phyloP scores from a whole-genome alignment of 2,329 filamentous ascomycete species.

The Lachnellula hyalina region DNA sequence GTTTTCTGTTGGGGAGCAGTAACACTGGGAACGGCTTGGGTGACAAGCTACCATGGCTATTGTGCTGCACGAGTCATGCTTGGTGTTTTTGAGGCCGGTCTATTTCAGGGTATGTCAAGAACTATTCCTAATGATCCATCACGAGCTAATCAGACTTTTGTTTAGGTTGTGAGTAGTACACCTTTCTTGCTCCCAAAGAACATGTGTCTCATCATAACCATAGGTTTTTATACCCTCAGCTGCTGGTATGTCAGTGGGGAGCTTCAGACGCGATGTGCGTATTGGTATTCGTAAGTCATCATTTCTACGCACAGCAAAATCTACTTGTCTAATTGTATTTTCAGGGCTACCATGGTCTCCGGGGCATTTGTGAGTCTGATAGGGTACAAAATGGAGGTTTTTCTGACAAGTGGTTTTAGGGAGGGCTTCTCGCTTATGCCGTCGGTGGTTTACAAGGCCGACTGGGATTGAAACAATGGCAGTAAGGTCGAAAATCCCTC shows the following conservation, averaged over 20 bases:
- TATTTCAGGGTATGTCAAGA: constrained; percentile 3
- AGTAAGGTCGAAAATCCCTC: neutral
- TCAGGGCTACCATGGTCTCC: constrained; percentile 6
- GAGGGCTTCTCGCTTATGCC: constrained; percentile 4
- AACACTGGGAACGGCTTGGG: constrained; percentile 7
- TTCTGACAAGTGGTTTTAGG: neutral
- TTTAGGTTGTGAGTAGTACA: neutral
- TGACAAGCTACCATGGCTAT: constrained; percentile 4
- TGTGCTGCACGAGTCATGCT: constrained; percentile 5
- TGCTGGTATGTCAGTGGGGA: constrained; percentile 7
- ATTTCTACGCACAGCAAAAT: neutral
- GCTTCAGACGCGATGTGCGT: constrained; percentile 4
- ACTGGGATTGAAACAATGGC: constrained; percentile 5
- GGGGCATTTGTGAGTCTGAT: constrained; percentile 2
- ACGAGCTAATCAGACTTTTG: neutral
- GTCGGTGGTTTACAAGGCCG: constrained; percentile 1
- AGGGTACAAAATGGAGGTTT: too few relatives aligned
- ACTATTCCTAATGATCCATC: too few relatives aligned
- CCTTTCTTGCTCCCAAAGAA: neutral
- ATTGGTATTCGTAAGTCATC: constrained; percentile 6
- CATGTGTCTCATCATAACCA: neutral
- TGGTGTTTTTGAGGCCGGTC: constrained; percentile 6
- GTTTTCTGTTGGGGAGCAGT: constrained; percentile 6
- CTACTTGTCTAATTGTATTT: neutral
- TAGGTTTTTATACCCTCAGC: constrained; percentile 4